These are phyloP conservation scores for Cryphonectria japonica DNA, from an alignment of 2,329 filamentous ascomycete species.

Conservation along the genomic window DNA sequence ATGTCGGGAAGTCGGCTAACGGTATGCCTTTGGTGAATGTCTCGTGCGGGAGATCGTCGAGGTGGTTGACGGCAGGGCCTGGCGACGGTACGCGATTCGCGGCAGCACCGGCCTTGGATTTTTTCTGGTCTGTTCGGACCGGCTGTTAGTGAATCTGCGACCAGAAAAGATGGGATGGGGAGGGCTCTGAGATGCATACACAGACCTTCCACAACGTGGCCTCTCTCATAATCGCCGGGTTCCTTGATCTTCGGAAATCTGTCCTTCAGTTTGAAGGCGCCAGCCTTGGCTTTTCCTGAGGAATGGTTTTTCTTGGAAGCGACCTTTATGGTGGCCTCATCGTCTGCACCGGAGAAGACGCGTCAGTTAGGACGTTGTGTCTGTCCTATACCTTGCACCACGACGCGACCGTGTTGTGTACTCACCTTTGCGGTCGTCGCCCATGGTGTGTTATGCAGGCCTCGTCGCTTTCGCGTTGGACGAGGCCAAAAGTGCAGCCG, in stretches of 20 bases:
- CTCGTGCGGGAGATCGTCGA: slow-evolving; percentile 76
- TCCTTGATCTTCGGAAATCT: slow-evolving; percentile 64
- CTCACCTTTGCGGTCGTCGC: slow-evolving; percentile 30
- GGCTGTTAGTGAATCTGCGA: slow-evolving; percentile 4
- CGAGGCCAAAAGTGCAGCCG: background rate
- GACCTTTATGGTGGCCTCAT: slow-evolving; percentile 66
- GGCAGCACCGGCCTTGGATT: slow-evolving; percentile 49
- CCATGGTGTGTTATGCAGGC: slow-evolving; percentile 23
- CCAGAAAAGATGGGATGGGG: background rate
- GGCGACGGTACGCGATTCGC: slow-evolving; percentile 51
- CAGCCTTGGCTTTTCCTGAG: slow-evolving; percentile 43
- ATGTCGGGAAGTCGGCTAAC: slow-evolving; percentile 77
- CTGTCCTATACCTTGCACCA: background rate
- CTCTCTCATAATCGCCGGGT: slow-evolving; percentile 73
- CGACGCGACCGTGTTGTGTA: background rate
- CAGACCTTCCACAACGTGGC: slow-evolving; percentile 65
- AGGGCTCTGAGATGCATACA: slow-evolving; percentile 11
- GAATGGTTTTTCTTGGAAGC: slow-evolving; percentile 56
- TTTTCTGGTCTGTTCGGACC: slow-evolving; percentile 55
- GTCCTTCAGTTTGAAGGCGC: slow-evolving; percentile 67
- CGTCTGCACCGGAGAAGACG: slow-evolving; percentile 41
- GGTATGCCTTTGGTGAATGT: slow-evolving; percentile 83
- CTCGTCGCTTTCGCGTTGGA: slow-evolving; percentile 13
- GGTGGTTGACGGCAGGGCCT: slow-evolving; percentile 62
- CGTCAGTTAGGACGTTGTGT: slow-evolving; percentile 12